These are phyloP conservation scores for Nicotiana sylvestris DNA, from an alignment of 257 asterid genomes.

Conservation along the genomic window DNA sequence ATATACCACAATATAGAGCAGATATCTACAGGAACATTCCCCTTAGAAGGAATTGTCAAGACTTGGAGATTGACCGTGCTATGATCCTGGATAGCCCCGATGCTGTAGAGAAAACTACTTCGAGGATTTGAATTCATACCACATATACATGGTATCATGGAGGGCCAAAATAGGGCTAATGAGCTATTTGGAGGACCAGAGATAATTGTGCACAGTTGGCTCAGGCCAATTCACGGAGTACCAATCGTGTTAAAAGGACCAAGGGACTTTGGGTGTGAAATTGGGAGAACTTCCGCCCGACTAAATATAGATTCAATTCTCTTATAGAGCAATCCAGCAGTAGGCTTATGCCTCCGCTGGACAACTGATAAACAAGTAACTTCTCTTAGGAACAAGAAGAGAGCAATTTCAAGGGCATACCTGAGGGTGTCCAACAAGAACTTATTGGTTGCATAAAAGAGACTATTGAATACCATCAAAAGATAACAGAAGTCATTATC, in stretches of 20 bases:
- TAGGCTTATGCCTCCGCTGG: neutral
- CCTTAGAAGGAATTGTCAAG: neutral
- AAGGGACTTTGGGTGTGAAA: neutral
- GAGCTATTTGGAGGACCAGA: neutral
- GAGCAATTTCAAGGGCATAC: neutral
- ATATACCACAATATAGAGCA: neutral
- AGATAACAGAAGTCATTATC: neutral
- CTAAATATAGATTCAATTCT: neutral
- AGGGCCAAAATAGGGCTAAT: neutral
- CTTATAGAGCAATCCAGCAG: neutral
- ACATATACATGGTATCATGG: neutral
- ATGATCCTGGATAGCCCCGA: neutral
- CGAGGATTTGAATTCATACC: neutral
- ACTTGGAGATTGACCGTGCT: neutral
- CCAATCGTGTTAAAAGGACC: neutral
- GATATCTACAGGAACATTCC: neutral
- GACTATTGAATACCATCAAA: neutral
- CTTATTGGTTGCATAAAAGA: slow-evolving; percentile 1
- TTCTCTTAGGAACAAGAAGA: neutral
- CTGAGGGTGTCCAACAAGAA: neutral
- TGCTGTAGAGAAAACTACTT: neutral
- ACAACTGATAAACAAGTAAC: neutral
- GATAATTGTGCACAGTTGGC: neutral
- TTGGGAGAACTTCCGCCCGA: neutral
- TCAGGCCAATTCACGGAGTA: neutral